These are phyloP conservation scores for Aspergillus sp. DNA, from an alignment of 2,329 filamentous ascomycete species.

Conservation along the genomic window DNA sequence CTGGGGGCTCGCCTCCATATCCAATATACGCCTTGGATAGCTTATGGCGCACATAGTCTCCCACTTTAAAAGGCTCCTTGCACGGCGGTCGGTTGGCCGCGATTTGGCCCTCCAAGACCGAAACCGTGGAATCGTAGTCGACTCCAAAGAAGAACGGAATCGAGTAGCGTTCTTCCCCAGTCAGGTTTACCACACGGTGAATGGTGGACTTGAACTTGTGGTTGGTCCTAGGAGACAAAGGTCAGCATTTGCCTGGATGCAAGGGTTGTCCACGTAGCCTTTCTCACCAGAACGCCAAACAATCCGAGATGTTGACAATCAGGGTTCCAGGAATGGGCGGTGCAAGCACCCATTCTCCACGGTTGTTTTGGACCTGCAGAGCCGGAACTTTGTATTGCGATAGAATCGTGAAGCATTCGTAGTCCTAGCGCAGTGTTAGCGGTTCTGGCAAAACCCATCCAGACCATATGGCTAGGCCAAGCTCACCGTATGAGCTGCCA, in stretches of 20 bases:
- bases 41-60: too few species aligned
- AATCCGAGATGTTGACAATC: slow-evolving; percentile 29
- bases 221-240: slow-evolving; percentile 28
- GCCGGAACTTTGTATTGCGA: slow-evolving; percentile 36
- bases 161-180: slow-evolving; percentile 31
- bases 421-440: slow-evolving; percentile 18
- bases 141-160: slow-evolving; percentile 35
- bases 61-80: too few species aligned
- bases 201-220: slow-evolving; percentile 36
- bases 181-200: slow-evolving; percentile 38
- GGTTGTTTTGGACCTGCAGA: slow-evolving; percentile 25
- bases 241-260: too few species aligned
- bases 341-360: slow-evolving; percentile 19
- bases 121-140: too few species aligned
- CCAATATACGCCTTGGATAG: too few species aligned
- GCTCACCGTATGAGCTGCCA: slow-evolving; percentile 39
- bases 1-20: too few species aligned
- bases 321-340: slow-evolving; percentile 21
- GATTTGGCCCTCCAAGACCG: too few species aligned
- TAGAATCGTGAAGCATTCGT: slow-evolving; percentile 35
- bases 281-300: slow-evolving; percentile 25
- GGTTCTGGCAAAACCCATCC: too few species aligned
- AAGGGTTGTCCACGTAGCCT: too few species aligned
- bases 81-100: too few species aligned
- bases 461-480: too few species aligned